Base-by-base conservation (phyloP, 495 filamentous ascomycete species). In the Hypomontagnella submonticulosa region DNA sequence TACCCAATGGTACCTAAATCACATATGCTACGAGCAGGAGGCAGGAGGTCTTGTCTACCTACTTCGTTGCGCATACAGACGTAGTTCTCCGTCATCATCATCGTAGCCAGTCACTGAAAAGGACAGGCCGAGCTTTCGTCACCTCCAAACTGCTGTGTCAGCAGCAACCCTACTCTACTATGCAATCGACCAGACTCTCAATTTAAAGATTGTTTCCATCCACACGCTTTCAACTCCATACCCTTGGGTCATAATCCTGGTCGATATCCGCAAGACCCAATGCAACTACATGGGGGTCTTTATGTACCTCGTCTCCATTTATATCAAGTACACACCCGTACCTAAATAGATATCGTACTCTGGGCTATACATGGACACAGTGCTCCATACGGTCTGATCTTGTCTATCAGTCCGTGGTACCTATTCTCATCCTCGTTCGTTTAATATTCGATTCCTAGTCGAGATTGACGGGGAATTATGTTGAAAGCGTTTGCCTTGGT, bases 231-330 rank as follows among this genome's bases (percentile, higher is more conserved):
- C 59, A 54, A 68, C 43, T 41, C 65, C 65, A 63, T 68, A 59
- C 46, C 59, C 65, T 63, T 68, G 65, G 65, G 65, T 68, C 59
- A 15, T 13, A 37, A 68, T 49, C 66, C 66, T 64, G 66, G 60
- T 63, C 60, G 19, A 47, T 52, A 57, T 50, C 60, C 53, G 46
- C 55, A 5, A 63, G 38, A 43, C 50, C 50, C 55, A 51, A 59
- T 68, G 65, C 44, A 63, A 55, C 48, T 59, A 34, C 55, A 60
- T 52, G 55, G 55, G 55, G 49, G 49, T 63, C 58, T 33, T 27
- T 10, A 53, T 44, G 59, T 68, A 63, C 34, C 19, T 48, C 43
- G 65, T 68, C 65, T 43, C 43, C 15, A 55, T 49, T 57, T 44
- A 42, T 41, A 58, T 58, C 52, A 56, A 53, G 34, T 68, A 59